Evolutionary conservation across 73 alveolate genomes (phyloP).

Genomic region (Symbiodinium pilosum): DNA sequence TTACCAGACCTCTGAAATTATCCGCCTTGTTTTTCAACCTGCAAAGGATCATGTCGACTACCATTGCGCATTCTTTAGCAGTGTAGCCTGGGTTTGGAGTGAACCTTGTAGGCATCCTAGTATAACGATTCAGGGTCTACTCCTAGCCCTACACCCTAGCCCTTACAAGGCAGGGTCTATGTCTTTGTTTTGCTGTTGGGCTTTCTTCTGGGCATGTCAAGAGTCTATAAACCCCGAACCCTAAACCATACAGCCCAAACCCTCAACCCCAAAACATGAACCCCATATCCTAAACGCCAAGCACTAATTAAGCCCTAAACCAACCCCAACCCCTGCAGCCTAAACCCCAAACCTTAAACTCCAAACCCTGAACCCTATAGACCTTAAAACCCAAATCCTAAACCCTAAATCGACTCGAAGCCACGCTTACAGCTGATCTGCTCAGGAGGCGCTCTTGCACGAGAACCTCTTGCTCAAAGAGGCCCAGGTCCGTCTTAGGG

Average conservation of each 20-base stretch:
- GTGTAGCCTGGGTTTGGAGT: no score
- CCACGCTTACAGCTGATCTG: background rate
- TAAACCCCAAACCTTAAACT: background rate
- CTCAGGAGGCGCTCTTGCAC: conserved; percentile 45
- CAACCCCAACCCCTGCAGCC: background rate
- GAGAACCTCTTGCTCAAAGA: conserved; percentile 24
- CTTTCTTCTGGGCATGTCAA: no score
- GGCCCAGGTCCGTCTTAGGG: conserved; percentile 30
- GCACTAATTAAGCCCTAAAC: background rate
- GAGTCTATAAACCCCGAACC: no score
- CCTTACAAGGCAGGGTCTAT: no score
- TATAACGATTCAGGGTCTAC: no score
- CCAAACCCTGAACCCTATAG: background rate
- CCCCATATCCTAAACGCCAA: background rate
- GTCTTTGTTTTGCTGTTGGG: no score
- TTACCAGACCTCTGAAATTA: background rate
- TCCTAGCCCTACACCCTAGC: no score
- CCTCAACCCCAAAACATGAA: background rate
- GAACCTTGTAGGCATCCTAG: no score
- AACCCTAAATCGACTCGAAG: background rate
- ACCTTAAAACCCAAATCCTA: background rate
- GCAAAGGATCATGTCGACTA: no score
- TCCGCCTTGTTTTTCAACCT: no score
- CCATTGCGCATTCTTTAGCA: no score
- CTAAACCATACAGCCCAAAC: background rate